These are phyloP conservation scores for Chlorella sp. DNA, from an alignment of 139 green algal genomes.

Conservation along the genomic window DNA sequence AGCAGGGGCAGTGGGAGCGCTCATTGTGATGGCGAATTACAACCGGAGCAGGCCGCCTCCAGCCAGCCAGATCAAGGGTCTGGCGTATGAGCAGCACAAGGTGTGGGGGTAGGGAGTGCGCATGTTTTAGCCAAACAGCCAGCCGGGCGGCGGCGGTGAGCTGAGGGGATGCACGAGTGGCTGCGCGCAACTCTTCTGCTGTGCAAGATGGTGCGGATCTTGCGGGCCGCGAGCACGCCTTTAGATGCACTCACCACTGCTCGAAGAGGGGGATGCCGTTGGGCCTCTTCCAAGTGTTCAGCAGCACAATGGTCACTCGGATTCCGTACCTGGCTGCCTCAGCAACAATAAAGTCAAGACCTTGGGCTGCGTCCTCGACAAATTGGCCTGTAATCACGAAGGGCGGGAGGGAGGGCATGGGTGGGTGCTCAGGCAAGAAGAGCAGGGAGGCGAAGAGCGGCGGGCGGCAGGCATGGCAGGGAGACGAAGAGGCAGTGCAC, in stretches of 20 bases:
- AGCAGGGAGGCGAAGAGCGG: background rate
- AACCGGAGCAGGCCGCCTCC: too few relatives aligned
- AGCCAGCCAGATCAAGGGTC: background rate
- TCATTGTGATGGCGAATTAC: too few relatives aligned
- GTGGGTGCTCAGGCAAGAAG: too few relatives aligned
- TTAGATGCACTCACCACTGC: background rate
- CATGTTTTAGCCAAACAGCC: too few relatives aligned
- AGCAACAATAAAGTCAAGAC: conserved; percentile 30
- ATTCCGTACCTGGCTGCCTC: background rate
- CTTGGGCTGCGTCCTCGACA: background rate
- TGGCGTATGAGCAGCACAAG: background rate
- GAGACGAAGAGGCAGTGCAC: background rate
- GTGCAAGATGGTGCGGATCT: background rate
- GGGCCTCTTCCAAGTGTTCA: conserved; percentile 1
- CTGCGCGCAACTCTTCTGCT: background rate
- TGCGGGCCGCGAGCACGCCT: background rate
- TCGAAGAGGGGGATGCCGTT: conserved; percentile 23
- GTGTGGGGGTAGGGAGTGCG: too few relatives aligned
- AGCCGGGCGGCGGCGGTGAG: too few relatives aligned
- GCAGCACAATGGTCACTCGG: background rate
- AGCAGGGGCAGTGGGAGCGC: background rate
- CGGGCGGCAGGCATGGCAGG: background rate
- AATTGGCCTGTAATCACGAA: background rate
- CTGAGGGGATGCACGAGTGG: too few relatives aligned
- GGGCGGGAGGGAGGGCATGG: too few relatives aligned